Evolutionary conservation across 148 eudicot species (phyloP), one percentile per base, ranked within the genome.

Genomic region (Vaccinium myrtillus): DNA sequence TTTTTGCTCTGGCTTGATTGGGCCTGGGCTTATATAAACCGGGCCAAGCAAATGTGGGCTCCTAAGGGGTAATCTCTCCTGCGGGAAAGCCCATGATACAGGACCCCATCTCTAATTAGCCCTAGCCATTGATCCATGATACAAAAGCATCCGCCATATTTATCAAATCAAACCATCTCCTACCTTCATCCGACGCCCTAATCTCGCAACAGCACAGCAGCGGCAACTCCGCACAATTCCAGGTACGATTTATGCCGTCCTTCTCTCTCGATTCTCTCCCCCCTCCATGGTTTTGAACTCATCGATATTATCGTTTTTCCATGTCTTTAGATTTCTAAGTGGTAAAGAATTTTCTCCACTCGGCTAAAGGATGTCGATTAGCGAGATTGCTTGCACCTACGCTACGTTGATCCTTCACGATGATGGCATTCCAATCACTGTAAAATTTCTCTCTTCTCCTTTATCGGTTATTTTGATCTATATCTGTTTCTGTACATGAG

Each of bases 401-500:
- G 98, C 98, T 63, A 83, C 91, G 39, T 87, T 95, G 83, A 90
- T 91, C 83, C 95, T 95, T 48, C 87, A 90, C 92, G 98, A 95
- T 46, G 98, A 95, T 54, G 94, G 91, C 50, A 92, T 93, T 82
- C 77, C 98, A 23, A 81, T 91, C 77, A 92, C 94, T 48, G 94
- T 92, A 89, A 79, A 0, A 39, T 39, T 79, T 55, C 73, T n/a
- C 21, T 73, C 58, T 2, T 16, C 8, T 21, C 3, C 0, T 46
- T 43, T 14, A 39, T 4, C 32, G 0, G 27, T 43, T 39, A 2
- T 75, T 14, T 30, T 1, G 6, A 11, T 55, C 18, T 11, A 0
- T 56, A 55, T 56, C 49, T 43, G 46, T 43, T 43, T 16, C 19
- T 25, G 5, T 50, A 16, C 8, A 25, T 11, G 32, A 67, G 36